A percentile compares a stretch with the other conserved stretches of the same genome.
Evolutionary conservation across 208 protist genomes (phyloP).

Genomic region (Tetramitus jugosus): DNA sequence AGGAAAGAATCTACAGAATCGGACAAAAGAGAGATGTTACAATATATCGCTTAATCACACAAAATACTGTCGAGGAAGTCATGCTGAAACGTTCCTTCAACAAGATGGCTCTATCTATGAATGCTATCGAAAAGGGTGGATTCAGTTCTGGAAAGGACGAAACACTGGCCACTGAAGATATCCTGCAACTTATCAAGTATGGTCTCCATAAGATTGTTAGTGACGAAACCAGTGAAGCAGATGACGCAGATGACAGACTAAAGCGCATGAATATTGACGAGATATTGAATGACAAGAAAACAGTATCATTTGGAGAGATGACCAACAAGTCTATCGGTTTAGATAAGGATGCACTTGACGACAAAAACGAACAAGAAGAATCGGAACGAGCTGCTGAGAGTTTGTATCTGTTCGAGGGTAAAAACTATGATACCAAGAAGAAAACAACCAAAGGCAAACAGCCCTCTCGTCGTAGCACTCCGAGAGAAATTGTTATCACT

Average conservation of each 20-base stretch:
- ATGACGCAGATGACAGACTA: neutral
- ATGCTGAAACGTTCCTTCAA: slow-evolving; percentile 6
- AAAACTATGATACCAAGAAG: neutral
- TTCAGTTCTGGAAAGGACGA: neutral
- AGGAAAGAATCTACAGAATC: slow-evolving; percentile 63
- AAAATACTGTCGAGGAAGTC: slow-evolving; percentile 77
- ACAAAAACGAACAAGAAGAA: neutral
- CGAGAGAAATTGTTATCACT: too few species aligned
- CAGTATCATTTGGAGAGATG: neutral
- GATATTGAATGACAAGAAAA: neutral
- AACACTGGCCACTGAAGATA: neutral
- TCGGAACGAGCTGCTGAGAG: neutral
- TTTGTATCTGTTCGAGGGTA: neutral
- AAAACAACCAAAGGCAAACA: neutral
- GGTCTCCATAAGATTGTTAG: neutral
- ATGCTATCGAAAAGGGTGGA: neutral
- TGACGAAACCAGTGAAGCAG: neutral
- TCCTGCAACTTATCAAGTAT: neutral
- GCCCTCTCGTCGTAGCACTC: too few species aligned
- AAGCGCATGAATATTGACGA: neutral
- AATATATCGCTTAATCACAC: slow-evolving; percentile 67
- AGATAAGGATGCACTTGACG: neutral
- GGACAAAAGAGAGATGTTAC: slow-evolving; percentile 65
- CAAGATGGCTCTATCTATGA: neutral
- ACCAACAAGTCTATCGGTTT: neutral